Base-by-base conservation (phyloP, 352 stramenopile species). In the Phytophthora foliorum region DNA sequence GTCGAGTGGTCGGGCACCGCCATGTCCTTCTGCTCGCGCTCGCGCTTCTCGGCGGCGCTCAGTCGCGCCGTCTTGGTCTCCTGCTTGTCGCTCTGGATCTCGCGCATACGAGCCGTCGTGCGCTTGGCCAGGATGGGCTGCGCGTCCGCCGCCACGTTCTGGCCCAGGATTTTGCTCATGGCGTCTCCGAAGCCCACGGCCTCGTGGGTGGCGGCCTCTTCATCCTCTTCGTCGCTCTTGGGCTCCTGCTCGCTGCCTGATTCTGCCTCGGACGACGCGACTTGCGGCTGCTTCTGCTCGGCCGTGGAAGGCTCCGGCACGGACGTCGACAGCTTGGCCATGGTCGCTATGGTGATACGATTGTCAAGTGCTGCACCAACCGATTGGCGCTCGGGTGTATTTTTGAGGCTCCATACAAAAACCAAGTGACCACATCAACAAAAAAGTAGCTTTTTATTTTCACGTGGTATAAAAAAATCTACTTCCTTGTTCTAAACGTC, bases 131-230 rank as follows among this genome's bases (percentile, higher is more conserved):
- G 76, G 51, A 95, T 94, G 55, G 88, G 86, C 72, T 86, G 80
- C 64, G 81, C 82, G 41, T 93, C 82, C 13, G 80, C 66, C 1
- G 74, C 81, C 34, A 94, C 82, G 34, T 82, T 92, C 69, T 95
- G 88, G 32, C 84, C 72, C 59, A 95, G 45, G 13, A 95, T 89
- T 68, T 95, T 95, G 78, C 78, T 94, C 88, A 95, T 93, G 41
- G 88, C 88, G 50, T 95, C 88, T 22, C 84, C 88, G 74, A 95
- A 94, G 24, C 86, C 88, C 51, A 95, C 88, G 3, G 84, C 83
- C 17, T 90, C 83, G n/a, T 87, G 74, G 11, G 64, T 63, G 14
- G 75, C 76, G 1, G 75, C 71, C 2, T 69, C 60, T 32, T 77
- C 69, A 27, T 68, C 48, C n/a, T 70, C 75, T 21, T 72, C 64